Evolutionary conservation across 2,329 filamentous ascomycete species (phyloP).

Genomic region (Microsporum audouinii): DNA sequence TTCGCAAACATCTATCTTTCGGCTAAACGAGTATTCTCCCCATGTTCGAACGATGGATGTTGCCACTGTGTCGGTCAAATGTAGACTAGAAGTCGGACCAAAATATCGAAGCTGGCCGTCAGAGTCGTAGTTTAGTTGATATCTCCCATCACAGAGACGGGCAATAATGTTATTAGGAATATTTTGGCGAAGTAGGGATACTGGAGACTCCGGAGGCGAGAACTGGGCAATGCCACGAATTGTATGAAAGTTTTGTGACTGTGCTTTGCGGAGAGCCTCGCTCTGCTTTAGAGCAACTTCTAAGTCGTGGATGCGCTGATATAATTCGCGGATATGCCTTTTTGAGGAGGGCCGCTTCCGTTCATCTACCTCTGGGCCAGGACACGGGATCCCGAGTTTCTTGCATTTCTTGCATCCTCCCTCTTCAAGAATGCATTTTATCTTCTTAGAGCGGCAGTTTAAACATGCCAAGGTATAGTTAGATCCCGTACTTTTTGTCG

Average conservation of each 20-base stretch:
- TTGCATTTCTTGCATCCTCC: constrained; percentile 11
- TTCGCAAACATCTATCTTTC: background rate
- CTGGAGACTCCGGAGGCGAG: constrained; percentile 2
- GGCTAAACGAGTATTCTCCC: constrained; percentile 1
- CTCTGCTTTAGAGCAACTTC: constrained; percentile 11
- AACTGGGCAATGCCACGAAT: constrained; percentile 8
- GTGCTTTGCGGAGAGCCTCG: background rate
- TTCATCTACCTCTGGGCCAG: constrained; percentile 9
- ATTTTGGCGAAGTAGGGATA: background rate
- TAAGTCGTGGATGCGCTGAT: constrained; percentile 11
- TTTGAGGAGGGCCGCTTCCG: constrained; percentile 13
- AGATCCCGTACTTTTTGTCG: background rate
- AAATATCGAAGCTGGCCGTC: constrained; percentile 2
- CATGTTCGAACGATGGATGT: constrained; percentile 5
- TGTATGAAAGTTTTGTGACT: background rate
- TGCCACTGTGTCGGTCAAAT: constrained; percentile 3
- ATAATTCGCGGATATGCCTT: constrained; percentile 12
- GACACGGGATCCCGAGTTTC: constrained; percentile 8
- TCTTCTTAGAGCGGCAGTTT: constrained; percentile 10
- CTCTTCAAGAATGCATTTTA: constrained; percentile 7
- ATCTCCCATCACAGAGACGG: constrained; percentile 8
- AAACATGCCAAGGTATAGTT: constrained; percentile 6
- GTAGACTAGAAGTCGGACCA: constrained; percentile 10
- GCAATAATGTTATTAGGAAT: constrained; percentile 4
- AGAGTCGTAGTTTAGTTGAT: constrained; percentile 6